Conservation (phyloP, 805 yeast genomes). For the Myxozyma sirexii region DNA sequence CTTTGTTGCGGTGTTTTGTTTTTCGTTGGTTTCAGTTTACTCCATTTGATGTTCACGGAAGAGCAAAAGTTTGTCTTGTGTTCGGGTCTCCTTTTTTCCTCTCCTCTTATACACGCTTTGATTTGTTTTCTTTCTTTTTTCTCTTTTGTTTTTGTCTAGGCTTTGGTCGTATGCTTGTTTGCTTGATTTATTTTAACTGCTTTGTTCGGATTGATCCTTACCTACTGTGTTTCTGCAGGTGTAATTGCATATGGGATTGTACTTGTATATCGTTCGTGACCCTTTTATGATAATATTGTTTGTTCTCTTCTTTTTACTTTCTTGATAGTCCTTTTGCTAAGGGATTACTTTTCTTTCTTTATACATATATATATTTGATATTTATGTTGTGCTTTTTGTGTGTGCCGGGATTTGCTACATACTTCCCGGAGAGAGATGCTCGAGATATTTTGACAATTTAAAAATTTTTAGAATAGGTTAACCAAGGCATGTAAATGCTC, state of each 20-base stretch:
- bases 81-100: neutral
- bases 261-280: constrained; percentile 17
- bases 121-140: neutral
- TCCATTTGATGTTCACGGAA: constrained; percentile 13
- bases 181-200: neutral
- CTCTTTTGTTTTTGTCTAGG: constrained; percentile 1
- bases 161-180: constrained; percentile 5
- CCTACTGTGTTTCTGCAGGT: constrained; percentile 12
- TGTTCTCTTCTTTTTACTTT: neutral
- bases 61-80: constrained; percentile 27
- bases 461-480: neutral
- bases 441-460: neutral
- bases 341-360: neutral
- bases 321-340: neutral
- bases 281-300: neutral
- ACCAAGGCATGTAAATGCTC: neutral
- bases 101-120: neutral
- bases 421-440: neutral
- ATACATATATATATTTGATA: neutral
- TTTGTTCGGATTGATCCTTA: constrained; percentile 5
- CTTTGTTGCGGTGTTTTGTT: constrained; percentile 7
- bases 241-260: constrained; percentile 29
- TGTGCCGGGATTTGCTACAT: neutral
- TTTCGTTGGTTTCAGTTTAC: neutral
- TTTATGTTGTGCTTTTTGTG: neutral